These are phyloP conservation scores for Blyttiomyces sp. DNA, from an alignment of 371 early-diverging fungal genomes.

Conservation along the genomic window DNA sequence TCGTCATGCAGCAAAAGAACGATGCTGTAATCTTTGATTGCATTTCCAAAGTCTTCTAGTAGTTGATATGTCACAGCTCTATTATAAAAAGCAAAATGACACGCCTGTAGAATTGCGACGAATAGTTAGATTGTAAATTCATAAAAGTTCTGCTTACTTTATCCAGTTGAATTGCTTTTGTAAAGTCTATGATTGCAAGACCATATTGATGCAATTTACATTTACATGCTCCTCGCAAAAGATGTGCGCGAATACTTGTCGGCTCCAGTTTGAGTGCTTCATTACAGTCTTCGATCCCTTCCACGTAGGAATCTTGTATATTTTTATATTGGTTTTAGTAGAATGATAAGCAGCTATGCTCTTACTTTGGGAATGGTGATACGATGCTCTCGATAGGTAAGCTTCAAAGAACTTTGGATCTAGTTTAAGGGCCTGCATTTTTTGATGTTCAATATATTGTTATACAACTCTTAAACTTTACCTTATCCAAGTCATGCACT, in stretches of 20 bases:
- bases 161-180: slow-evolving; percentile 40
- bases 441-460: neutral
- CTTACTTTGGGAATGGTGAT: slow-evolving; percentile 36
- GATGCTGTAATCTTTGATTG: slow-evolving; percentile 52
- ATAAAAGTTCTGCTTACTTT: slow-evolving; percentile 23
- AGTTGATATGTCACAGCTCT: slow-evolving; percentile 49
- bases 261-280: slow-evolving; percentile 48
- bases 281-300: slow-evolving; percentile 52
- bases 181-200: slow-evolving; percentile 45
- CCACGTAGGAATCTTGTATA: slow-evolving; percentile 28
- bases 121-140: neutral
- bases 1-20: slow-evolving; percentile 42
- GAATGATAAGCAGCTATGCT: too few relatives aligned
- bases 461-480: neutral
- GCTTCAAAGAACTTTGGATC: slow-evolving; percentile 51
- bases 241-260: slow-evolving; percentile 41
- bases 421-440: slow-evolving; percentile 32
- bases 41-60: slow-evolving; percentile 35
- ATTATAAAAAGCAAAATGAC: slow-evolving; percentile 50
- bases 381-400: slow-evolving; percentile 43
- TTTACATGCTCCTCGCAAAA: slow-evolving; percentile 45
- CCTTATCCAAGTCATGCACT: slow-evolving; percentile 35
- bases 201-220: slow-evolving; percentile 39
- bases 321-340: too few relatives aligned
- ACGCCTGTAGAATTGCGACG: slow-evolving; percentile 13